phyloP scores from a whole-genome alignment of 352 stramenopile species.

The Elongisporangium prolatum region DNA sequence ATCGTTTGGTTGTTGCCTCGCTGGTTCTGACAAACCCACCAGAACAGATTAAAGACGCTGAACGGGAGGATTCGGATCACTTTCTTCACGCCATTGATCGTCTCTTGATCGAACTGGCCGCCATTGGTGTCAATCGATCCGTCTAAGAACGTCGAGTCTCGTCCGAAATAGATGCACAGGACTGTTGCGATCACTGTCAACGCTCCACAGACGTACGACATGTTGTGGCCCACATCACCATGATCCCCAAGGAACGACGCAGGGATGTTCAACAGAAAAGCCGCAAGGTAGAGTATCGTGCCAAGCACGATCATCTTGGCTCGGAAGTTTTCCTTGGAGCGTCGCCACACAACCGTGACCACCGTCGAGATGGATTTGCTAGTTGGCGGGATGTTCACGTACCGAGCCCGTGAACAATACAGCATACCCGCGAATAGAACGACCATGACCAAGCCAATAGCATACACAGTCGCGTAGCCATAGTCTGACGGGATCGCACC shows the following conservation, averaged over 20 bases:
- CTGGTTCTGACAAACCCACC: constrained; percentile 50
- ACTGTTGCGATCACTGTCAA: constrained; percentile 31
- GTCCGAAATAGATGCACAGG: constrained; percentile 33
- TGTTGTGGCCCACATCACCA: constrained; percentile 17
- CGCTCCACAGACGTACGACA: constrained; percentile 33
- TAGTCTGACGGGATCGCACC: constrained; percentile 50
- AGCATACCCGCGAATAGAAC: constrained; percentile 26
- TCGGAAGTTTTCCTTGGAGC: constrained; percentile 14
- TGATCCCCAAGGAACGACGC: constrained; percentile 37
- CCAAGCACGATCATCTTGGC: constrained; percentile 24
- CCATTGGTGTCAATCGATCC: constrained; percentile 24
- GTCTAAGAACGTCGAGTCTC: constrained; percentile 34
- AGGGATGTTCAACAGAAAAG: constrained; percentile 40
- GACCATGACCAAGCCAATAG: constrained; percentile 36
- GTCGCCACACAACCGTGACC: constrained; percentile 7
- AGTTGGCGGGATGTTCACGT: constrained; percentile 30
- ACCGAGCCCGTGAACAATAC: constrained; percentile 25
- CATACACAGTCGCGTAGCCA: constrained; percentile 72
- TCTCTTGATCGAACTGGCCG: constrained; percentile 25
- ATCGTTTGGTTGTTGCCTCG: constrained; percentile 58
- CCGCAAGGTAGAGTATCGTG: constrained; percentile 20
- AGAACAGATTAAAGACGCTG: constrained; percentile 44
- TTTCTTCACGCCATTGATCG: constrained; percentile 39
- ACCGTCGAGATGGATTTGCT: constrained; percentile 34
- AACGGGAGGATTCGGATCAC: constrained; percentile 42